These are phyloP conservation scores for Bruguiera hainesii DNA, from an alignment of 441 rosid genomes.

Conservation along the genomic window DNA sequence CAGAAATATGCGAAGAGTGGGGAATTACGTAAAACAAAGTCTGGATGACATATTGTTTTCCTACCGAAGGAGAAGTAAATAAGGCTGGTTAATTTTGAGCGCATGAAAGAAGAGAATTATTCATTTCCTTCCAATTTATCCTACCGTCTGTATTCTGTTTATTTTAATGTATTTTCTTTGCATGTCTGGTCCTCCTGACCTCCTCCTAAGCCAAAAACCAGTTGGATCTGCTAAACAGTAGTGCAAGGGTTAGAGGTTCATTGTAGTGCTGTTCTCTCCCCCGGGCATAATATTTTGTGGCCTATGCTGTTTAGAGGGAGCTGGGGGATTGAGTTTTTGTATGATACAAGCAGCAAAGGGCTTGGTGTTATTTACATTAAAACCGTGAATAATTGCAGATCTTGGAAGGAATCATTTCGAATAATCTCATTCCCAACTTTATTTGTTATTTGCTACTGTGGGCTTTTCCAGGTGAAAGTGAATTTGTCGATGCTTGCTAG, in stretches of 20 bases:
- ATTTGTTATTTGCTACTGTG: no score
- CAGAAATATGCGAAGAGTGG: conserved; percentile 62
- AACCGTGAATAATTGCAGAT: not conserved
- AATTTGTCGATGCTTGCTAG: no score
- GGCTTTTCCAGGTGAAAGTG: no score
- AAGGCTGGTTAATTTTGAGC: conserved; percentile 10
- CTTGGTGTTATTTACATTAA: not conserved
- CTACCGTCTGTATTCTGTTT: not conserved
- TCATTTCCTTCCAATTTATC: not conserved
- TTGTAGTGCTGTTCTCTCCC: no score
- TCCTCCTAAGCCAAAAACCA: not conserved
- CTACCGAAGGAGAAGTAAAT: conserved; percentile 64
- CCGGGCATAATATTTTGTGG: no score
- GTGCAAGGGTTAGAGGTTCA: no score
- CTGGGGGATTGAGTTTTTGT: not conserved
- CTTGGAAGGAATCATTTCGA: no score
- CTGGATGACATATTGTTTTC: conserved; percentile 59
- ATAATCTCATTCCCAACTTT: no score
- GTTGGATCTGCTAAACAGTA: not conserved
- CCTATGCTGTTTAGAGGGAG: not conserved
- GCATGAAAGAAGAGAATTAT: not conserved
- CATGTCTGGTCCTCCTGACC: not conserved
- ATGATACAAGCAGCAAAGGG: no score
- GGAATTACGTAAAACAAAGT: conserved; percentile 58
- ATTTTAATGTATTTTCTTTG: not conserved